These are phyloP conservation scores for Adenanthera pavonina DNA, from an alignment of 306 rosid genomes.

Conservation along the genomic window DNA sequence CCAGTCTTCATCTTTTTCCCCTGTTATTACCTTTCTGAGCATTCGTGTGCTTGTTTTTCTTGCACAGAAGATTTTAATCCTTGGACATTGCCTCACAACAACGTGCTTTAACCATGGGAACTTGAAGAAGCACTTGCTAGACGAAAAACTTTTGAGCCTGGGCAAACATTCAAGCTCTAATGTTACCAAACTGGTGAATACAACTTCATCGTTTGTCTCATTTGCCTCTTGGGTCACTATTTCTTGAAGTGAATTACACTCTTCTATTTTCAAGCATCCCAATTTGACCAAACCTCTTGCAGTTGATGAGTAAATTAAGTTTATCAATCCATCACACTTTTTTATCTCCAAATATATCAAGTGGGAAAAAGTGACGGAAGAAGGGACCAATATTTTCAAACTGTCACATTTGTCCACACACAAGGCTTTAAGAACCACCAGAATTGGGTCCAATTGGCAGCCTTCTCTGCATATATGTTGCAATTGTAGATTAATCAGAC, in stretches of 20 bases:
- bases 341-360: background rate
- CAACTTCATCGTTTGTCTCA: background rate
- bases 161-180: background rate
- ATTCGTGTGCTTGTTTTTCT: background rate
- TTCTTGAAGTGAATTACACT: background rate
- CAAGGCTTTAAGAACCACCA: background rate
- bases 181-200: background rate
- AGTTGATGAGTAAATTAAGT: background rate
- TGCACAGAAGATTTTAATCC: background rate
- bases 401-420: background rate
- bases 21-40: background rate
- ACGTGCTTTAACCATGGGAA: background rate
- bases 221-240: background rate
- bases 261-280: background rate
- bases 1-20: background rate
- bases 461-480: conserved; percentile 13
- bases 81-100: background rate
- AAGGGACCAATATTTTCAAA: background rate
- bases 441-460: background rate
- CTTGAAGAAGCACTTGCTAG: background rate
- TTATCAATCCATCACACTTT: background rate
- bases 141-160: background rate
- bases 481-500: background rate
- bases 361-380: background rate
- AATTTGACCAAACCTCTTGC: background rate